Evolutionary conservation across 75 land plant species (phyloP).

Genomic region (Selaginella moellendorffii): DNA sequence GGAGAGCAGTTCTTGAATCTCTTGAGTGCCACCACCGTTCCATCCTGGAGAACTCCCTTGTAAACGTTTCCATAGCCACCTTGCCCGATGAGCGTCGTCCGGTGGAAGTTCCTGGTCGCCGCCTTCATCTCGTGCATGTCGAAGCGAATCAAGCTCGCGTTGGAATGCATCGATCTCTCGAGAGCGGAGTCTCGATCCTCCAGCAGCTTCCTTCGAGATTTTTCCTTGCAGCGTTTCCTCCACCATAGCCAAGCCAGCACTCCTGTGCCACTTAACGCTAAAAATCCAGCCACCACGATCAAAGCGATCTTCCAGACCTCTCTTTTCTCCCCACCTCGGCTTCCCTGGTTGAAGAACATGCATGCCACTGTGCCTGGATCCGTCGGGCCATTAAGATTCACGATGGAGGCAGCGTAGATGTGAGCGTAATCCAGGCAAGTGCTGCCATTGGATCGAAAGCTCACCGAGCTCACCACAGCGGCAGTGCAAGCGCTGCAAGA

Average conservation of each 20-base stretch:
- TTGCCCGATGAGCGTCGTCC: slow-evolving; percentile 31
- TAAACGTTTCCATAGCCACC: slow-evolving; percentile 55
- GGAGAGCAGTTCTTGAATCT: slow-evolving; percentile 40
- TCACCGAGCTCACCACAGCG: not conserved
- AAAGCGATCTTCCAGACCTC: not conserved
- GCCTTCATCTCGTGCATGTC: slow-evolving; percentile 25
- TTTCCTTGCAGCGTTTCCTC: too few relatives aligned
- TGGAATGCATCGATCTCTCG: not conserved
- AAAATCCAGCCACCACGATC: not conserved
- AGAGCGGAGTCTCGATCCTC: not conserved
- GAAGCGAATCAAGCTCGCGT: slow-evolving; percentile 10
- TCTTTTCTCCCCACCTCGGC: not conserved
- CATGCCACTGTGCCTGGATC: not conserved
- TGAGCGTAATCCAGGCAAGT: not conserved
- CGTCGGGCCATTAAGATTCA: not conserved
- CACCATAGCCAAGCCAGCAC: not conserved
- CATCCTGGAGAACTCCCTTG: slow-evolving; percentile 13
- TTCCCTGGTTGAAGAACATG: not conserved
- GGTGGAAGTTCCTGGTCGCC: slow-evolving; percentile 42
- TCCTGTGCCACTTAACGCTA: not conserved
- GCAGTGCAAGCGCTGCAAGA: not conserved
- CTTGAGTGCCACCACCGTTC: slow-evolving; percentile 38
- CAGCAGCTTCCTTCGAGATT: not conserved
- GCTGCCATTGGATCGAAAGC: not conserved
- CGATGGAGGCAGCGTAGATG: not conserved